These are phyloP conservation scores for Aristolochia contorta DNA, from an alignment of 164 flowering plant species.

Conservation along the genomic window DNA sequence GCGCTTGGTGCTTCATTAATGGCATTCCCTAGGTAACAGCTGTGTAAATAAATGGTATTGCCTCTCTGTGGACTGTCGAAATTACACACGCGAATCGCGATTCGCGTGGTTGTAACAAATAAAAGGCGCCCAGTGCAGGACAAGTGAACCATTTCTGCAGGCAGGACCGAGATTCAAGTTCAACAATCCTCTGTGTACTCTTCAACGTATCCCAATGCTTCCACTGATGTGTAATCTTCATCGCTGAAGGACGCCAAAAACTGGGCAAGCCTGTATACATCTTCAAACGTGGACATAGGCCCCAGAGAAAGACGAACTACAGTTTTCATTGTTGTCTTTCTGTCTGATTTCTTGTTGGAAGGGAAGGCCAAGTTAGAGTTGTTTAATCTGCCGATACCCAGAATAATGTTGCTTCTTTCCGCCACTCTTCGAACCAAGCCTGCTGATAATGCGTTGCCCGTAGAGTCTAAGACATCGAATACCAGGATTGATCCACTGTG, in stretches of 20 bases:
- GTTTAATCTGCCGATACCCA: constrained; percentile 1
- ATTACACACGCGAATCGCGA: too few species aligned
- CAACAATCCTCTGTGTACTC: constrained; percentile 1
- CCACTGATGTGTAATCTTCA: constrained; percentile 5
- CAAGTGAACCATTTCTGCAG: too few species aligned
- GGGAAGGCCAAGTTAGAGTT: background rate
- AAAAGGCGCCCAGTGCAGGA: too few species aligned
- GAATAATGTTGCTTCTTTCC: constrained; percentile 4
- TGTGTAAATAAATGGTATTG: too few species aligned
- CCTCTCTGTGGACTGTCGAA: too few species aligned
- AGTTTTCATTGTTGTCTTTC: background rate
- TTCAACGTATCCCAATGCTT: constrained; percentile 7
- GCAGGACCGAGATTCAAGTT: too few species aligned
- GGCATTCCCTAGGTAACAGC: too few species aligned
- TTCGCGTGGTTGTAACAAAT: too few species aligned
- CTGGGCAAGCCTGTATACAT: constrained; percentile 4
- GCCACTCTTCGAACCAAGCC: constrained; percentile 6
- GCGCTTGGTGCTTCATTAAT: too few species aligned
- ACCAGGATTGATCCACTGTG: constrained; percentile 9
- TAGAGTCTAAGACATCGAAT: constrained; percentile 8
- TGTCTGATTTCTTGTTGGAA: background rate
- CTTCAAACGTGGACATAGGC: constrained; percentile 4
- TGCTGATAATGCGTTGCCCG: constrained; percentile 5
- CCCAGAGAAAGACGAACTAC: constrained; percentile 5
- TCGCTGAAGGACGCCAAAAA: constrained; percentile 3